phyloP scores from a whole-genome alignment of 148 eudicot genomes.

The Chenopodium formosanum region DNA sequence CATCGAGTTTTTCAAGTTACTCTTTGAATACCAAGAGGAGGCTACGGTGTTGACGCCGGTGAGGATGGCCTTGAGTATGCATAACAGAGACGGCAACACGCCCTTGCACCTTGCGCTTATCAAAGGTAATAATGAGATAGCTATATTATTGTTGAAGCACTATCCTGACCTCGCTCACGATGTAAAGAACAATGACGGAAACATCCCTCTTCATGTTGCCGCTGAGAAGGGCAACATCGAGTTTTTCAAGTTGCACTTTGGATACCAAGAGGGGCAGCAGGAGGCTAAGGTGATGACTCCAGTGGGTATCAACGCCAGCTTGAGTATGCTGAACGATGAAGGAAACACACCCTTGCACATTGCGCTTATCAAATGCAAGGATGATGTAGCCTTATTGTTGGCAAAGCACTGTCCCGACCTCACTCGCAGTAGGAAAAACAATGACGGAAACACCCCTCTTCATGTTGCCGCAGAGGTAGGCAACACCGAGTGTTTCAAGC shows the following conservation, averaged over 20 bases:
- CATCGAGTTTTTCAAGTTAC: background rate
- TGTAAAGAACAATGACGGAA: conserved; percentile 6
- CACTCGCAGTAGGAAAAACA: too few relatives aligned
- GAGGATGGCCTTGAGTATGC: too few relatives aligned
- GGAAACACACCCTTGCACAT: too few relatives aligned
- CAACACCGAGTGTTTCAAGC: too few relatives aligned
- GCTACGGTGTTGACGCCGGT: too few relatives aligned
- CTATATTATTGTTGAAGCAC: background rate
- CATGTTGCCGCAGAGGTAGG: background rate
- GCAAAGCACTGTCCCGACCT: too few relatives aligned
- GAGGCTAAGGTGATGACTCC: too few relatives aligned
- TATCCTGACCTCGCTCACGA: background rate
- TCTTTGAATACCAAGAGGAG: background rate
- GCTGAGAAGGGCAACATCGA: too few relatives aligned
- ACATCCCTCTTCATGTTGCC: background rate
- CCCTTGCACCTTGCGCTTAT: background rate
- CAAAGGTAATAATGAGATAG: background rate
- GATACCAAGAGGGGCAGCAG: background rate
- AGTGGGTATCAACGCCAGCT: too few relatives aligned
- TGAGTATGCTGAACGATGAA: too few relatives aligned
- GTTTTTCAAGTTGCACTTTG: background rate
- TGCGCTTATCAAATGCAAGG: too few relatives aligned
- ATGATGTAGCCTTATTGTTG: too few relatives aligned
- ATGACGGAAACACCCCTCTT: background rate
- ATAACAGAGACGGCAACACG: background rate